Evolutionary conservation across 441 rosid species (phyloP), one percentile per base, ranked within the genome.

Genomic region (Bocquillonia castaneifolia): DNA sequence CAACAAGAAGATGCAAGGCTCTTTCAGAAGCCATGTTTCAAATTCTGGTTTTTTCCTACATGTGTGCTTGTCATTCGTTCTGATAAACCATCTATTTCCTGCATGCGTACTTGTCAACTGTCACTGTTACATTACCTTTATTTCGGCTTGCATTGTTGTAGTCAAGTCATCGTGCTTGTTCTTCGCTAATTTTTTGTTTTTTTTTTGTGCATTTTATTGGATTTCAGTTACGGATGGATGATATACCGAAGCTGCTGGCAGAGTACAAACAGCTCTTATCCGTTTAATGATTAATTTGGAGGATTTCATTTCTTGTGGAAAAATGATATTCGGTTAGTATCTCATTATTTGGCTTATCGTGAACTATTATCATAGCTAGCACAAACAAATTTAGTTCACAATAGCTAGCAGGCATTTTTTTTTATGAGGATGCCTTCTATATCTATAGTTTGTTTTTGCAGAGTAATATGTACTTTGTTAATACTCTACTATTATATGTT

Each of bases 191-290:
- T n/a, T 22, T 44, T 0, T 75, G 14, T 70, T 63, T 5, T 23
- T 7, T 20, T 8, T 10, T 3, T 23, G 23, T 28, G n/a, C n/a
- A n/a, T 55, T 39, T 71, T 63, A 69, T 63, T 70, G 63, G 45
- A 73, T 78, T 75, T 67, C 88, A 94, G 96, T 74, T 94, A 77
- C 90, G 90, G 40, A 84, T 91, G 79, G 84, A 83, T 74, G 96
- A 88, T 66, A 80, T 91, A 31, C 81, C 97, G 9, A 86, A 83
- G 81, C 87, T 94, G 64, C 84, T 90, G 77, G 87, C 76, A 62
- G 97, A 90, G 76, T 90, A 90, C 81, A 85, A 76, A 73, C 77
- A 81, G 74, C 84, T 87, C 64, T 42, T 76, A 52, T 71, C 71
- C 17, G 82, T 78, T 66, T 80, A 73, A 82, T 68, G 70, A 59